These are phyloP conservation scores for Trichocladium uniseriatum DNA, from an alignment of 495 filamentous ascomycete species.

Conservation along the genomic window DNA sequence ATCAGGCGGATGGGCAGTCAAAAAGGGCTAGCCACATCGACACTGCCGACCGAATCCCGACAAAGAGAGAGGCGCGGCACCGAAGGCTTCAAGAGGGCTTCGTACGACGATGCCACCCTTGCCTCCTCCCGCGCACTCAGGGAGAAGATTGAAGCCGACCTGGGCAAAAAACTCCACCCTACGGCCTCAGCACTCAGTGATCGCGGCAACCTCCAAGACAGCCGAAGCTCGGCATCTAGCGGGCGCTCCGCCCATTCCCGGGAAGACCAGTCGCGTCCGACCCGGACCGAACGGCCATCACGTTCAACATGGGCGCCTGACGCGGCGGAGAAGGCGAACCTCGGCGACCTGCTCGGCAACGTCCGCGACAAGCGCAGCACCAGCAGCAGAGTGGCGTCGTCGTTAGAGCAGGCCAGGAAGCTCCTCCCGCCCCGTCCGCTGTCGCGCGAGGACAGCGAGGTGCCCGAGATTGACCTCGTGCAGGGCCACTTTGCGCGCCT, in stretches of 20 bases:
- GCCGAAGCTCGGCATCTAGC: conserved; percentile 17
- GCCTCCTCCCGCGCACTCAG: conserved; percentile 20
- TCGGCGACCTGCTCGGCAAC: neutral
- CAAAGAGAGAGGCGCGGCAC: conserved; percentile 3
- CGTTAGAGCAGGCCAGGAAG: neutral
- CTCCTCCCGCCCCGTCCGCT: neutral
- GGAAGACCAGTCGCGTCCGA: conserved; percentile 1
- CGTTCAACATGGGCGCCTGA: neutral
- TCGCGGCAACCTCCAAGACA: conserved; percentile 23
- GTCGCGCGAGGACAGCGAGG: conserved; percentile 12
- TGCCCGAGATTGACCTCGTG: conserved; percentile 29
- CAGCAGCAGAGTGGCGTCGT: neutral
- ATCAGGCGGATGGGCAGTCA: conserved; percentile 12
- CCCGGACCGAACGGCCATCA: neutral
- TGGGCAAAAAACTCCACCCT: conserved; percentile 9
- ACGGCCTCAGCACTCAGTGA: conserved; percentile 16
- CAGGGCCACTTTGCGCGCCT: conserved; percentile 35
- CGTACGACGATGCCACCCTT: conserved; percentile 17
- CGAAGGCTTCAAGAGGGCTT: conserved; percentile 7
- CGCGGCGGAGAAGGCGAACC: neutral
- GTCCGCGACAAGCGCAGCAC: neutral
- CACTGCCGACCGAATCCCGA: neutral
- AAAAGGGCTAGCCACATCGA: conserved; percentile 2
- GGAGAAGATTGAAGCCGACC: conserved; percentile 24
- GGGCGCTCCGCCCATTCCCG: conserved; percentile 9